Evolutionary conservation across 2,329 filamentous ascomycete genomes (phyloP), one percentile per base, ranked within the genome.

Genomic region (Fusarium austroafricanum): DNA sequence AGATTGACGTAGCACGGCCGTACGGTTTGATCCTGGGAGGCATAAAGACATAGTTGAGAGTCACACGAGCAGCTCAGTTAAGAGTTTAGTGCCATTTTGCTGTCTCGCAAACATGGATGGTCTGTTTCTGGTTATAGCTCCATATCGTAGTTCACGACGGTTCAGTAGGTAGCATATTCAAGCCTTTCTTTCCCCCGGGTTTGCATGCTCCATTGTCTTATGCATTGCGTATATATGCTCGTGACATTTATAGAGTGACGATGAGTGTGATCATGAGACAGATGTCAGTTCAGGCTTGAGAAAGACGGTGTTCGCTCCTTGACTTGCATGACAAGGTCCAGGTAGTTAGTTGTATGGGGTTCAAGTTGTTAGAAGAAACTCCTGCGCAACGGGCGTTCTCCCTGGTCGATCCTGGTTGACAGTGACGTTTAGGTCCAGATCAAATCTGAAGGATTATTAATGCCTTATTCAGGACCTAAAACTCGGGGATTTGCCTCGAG

Each of bases 161-260:
- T 63, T 58, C 43, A 65, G 58, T 61, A 70, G 61, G 60, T 69
- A 69, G 68, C 68, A 64, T 67, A 50, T 45, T 67, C 54, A 65
- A 71, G 71, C 71, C 69, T 71, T 70, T 65, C 55, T 54, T 65
- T 71, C 61, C 49, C 54, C 64, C 26, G 23, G 40, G 46, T 58
- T 37, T 37, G 37, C 44, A 45, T 11, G 28, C 21, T 61, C 37
- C 20, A 28, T 18, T 45, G 20, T n/a, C 20, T 18, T 54, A 15
- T 23, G 31, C 55, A 37, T 55, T 51, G 44, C n/a, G 21, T 38
- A 44, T 26, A 20, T 21, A 46, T 37, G 11, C 28, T 20, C 33
- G 52, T 63, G 33, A 49, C 44, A 23, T 37, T 20, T 54, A 9
- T 20, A 23, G 4, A 29, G 44, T 49, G 54, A 49, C 21, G 20